Base-by-base conservation (phyloP, 2,329 filamentous ascomycete genomes). In the Leptographium lundbergii region DNA sequence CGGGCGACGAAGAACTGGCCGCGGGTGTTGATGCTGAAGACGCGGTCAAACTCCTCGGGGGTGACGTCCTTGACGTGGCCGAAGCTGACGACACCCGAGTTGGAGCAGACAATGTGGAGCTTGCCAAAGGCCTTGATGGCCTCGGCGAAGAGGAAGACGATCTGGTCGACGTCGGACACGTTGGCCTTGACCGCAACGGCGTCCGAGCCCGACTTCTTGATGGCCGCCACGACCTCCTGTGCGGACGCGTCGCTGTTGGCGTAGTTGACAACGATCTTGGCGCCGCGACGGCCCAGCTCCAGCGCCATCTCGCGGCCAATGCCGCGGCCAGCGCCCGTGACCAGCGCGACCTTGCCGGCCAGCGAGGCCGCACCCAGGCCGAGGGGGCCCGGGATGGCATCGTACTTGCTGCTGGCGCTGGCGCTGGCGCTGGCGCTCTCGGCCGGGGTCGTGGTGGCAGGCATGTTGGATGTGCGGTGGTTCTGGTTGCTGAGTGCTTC, bases 1-100 rank as follows among this genome's bases (percentile, higher is more conserved):
- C 82, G 79, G 6, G 80, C 81, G 39, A 84, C 80, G 68, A 84
- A 84, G 72, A 83, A 84, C 69, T 84, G 81, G 9, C 79, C 81
- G 22, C 79, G 72, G 3, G 81, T 75, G 69, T 84, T 84, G 65
- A 84, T 69, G 71, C 75, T 78, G 72, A 84, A 82, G 53, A 83
- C 80, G 60, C 81, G 78, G 68, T 84, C 81, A 68, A 78, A 84
- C 68, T 82, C 81, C 68, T 82, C 80, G 72, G 68, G 63, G 4
- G 77, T 73, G 6, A 84, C 80, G 62, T 82, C 80, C 67, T 78
- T 75, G 24, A 81, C 76, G 69, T 81, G 79, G 63, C 81, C 79
- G 74, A 81, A 83, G 61, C 71, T 75, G 68, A 82, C 81, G 56
- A 81, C 81, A 54, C 81, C 81, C 9, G 79, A 80, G 75, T 84